Conservation (phyloP, 106 monocot species). For the Dioscorea alata region DNA sequence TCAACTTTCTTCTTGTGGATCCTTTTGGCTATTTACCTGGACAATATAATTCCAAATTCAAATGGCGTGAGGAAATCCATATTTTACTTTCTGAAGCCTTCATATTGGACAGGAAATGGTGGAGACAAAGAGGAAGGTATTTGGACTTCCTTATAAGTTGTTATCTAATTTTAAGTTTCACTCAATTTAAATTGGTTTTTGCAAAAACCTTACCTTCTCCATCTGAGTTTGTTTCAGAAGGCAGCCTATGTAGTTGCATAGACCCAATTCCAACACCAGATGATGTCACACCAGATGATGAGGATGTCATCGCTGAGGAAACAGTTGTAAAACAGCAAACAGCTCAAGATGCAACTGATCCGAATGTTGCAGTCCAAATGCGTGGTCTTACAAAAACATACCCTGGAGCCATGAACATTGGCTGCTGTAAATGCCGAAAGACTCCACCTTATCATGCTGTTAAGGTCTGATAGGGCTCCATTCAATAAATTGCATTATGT, state of each 20-base stretch:
- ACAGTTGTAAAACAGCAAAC: slow-evolving; percentile 45
- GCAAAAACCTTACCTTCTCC: not conserved
- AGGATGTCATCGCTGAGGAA: slow-evolving; percentile 89
- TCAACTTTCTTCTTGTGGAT: slow-evolving; percentile 86
- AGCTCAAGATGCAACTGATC: slow-evolving; percentile 21
- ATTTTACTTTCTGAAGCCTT: slow-evolving; percentile 69
- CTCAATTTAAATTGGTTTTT: not conserved
- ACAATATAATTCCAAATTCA: slow-evolving; percentile 76
- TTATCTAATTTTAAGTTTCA: not conserved
- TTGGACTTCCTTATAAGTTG: not conserved
- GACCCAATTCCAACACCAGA: slow-evolving; percentile 53
- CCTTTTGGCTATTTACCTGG: slow-evolving; percentile 79
- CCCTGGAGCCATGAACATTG: slow-evolving; percentile 45
- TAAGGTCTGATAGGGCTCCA: slow-evolving; percentile 30
- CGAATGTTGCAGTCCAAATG: slow-evolving; percentile 62
- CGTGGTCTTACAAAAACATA: slow-evolving; percentile 80
- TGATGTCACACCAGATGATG: slow-evolving; percentile 69
- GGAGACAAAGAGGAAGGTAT: slow-evolving; percentile 71
- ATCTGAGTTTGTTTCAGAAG: slow-evolving; percentile 43
- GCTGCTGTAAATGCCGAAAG: slow-evolving; percentile 60
- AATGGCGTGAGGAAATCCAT: slow-evolving; percentile 80
- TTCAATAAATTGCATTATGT: not conserved
- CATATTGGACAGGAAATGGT: slow-evolving; percentile 84
- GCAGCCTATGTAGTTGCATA: slow-evolving; percentile 63
- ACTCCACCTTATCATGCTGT: slow-evolving; percentile 80